Base-by-base conservation (phyloP, 2,329 filamentous ascomycete species). In the Aspergillus carbonarius region DNA sequence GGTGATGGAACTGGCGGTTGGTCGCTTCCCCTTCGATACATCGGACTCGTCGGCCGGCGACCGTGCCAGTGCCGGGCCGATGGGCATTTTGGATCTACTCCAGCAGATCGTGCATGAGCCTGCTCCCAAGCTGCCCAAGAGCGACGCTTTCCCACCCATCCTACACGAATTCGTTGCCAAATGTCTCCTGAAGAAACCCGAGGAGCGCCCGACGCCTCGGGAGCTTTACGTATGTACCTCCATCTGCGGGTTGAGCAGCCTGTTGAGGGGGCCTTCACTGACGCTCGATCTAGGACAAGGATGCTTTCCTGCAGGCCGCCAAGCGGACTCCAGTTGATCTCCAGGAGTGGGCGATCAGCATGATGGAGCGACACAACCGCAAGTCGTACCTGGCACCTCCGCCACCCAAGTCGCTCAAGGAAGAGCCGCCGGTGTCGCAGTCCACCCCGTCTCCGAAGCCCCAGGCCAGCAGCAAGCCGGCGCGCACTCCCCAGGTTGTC, bases 61-160 rank as follows among this genome's bases (percentile, higher is more conserved):
- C 59, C 82, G 86, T 59, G 86, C 87, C 52, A 82, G 84, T 53
- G 84, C 83, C 30, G 87, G 86, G 1, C 95, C 95, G 1, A 93
- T 96, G 72, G 95, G 95, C 65, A 99, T 99, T 68, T 82, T 99
- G 57, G 95, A 99, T 77, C 84, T 99, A 59, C 81, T 99, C 49
- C 95, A 99, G 77, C 93, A 96, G 74, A 99, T 99, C 74, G 95
- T 99, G 23, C 90, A 98, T 72, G 95, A 99, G 76, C 92, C 93
- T 4, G 92, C 95, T 4, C 95, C 95, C 1, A 93, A 86, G 73
- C 83, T 99, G 53, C 95, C 95, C 42, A 96, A 97, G 85, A 97
- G 93, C 71, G 95, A 98, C 72, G 95, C 95, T 2, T 99, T 99
- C 82, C 95, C 95, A 0, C 85, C 87, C 27, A 98, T 98, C 63